Base-by-base conservation (phyloP, 768 basidiomycete genomes). In the Pulveroboletus sp. region DNA sequence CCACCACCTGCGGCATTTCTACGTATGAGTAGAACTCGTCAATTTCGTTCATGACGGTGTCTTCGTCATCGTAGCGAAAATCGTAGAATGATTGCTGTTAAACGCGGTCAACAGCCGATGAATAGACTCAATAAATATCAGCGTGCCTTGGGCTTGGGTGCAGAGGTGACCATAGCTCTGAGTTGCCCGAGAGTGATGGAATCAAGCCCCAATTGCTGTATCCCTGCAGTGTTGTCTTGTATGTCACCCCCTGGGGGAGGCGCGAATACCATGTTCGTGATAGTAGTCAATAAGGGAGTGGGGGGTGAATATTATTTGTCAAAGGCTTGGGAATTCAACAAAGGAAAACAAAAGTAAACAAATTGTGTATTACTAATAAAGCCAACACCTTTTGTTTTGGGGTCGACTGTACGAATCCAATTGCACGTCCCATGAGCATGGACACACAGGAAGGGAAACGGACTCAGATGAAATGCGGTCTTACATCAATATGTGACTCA, bases 1-100 rank as follows among this genome's bases (percentile, higher is more conserved):
- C 89, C 3, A 81, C 82, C 18, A 93, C 85, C 65, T 93, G 89
- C 0, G 88, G 81, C 81, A 93, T 90, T 73, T 97, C 95, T 53
- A 92, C 84, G 69, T 96, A 99, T 18, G 92, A 91, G 69, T 95
- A 98, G 71, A 98, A 97, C 69, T 99, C 96, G 51, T 97, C 90
- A 35, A 99, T 85, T 67, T 99, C 96, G 60, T 89, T 87, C 79
- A 95, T 85, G 17, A 97, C 83, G 5, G 90, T 93, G 69, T 96
- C 92, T 63, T 95, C 93, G 67, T 98, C 94, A 58, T 95, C 90
- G 66, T 97, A 97, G 53, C 87, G 82, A 70, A 88, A 96, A 73
- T 93, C 91, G 68, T 89, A 96, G 59, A 79, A 81, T 8, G 82
- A 83, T 82, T 89, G 87, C 89, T 92, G 70, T 60, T 60, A 56